Evolutionary conservation across 2,329 filamentous ascomycete genomes (phyloP), one percentile per base, ranked within the genome.

Genomic region (Aspergillus ochraceoroseus): DNA sequence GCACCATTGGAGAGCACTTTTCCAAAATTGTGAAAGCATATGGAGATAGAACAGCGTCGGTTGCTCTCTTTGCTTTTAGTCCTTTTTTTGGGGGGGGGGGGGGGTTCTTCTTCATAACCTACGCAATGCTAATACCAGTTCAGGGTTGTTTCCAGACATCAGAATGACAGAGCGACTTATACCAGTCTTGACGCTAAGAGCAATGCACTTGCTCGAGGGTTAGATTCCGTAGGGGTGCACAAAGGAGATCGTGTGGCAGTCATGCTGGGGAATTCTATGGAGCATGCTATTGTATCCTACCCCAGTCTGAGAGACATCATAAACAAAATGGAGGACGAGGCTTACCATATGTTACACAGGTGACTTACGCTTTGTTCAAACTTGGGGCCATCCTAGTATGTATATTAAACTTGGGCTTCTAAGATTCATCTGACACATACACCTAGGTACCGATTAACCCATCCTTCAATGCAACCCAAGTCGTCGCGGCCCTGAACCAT

Each of bases 311-410:
- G 15, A 2, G 6, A 14, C 4, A 6, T 17, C 3, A 28, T 13
- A 11, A 11, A 12, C 2, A 13, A n/a, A 4, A 7, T 13, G 11
- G 14, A 18, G 12, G 14, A 18, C 18, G 11, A 14, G 32, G 56
- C 46, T 55, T 20, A 40, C 44, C 39, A 22, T 7, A 14, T 13
- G 0, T 13, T 23, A 7, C 22, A 23, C 36, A 67, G 74, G 62
- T 64, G 13, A 90, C 84, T 4, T 96, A 96, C 65, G 89, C 89
- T 1, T 64, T 92, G 39, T 95, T 90, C 71, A 96, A 96, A 65
- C 75, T 96, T 7, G 92, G 92, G n/a, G 90, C 87, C 15, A 79
- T 96, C 35, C 71, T 96, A 47, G 89, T 80, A 60, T 46, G 67
- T 53, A 32, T 5, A 1, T 7, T 7, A 23, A 11, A 22, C 11